Evolutionary conservation across 2,329 filamentous ascomycete species (phyloP).

Genomic region (Coniochaeta prunicola): DNA sequence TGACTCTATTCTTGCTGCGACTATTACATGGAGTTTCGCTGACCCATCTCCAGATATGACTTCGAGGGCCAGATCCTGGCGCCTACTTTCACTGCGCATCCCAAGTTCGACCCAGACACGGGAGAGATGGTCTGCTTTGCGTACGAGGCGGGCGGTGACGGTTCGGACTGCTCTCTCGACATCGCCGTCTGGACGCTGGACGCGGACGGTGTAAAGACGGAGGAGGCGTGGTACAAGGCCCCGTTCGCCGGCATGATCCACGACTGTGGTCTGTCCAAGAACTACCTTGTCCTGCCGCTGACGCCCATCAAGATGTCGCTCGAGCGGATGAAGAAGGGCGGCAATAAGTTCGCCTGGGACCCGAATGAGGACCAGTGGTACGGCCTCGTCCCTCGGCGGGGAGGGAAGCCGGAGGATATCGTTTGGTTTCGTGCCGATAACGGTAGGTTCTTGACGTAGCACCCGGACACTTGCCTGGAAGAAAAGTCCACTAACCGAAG

Average conservation of each 20-base stretch:
- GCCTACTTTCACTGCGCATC: conserved; percentile 44
- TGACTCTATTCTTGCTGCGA: too few species aligned
- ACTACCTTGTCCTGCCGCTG: conserved; percentile 38
- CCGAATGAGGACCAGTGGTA: conserved; percentile 48
- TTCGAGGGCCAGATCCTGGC: conserved; percentile 41
- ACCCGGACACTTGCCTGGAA: too few species aligned
- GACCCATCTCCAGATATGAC: conserved; percentile 27
- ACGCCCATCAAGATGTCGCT: conserved; percentile 39
- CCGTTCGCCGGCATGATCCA: conserved; percentile 48
- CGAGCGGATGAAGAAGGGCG: conserved; percentile 34
- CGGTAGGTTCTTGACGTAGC: conserved; percentile 25
- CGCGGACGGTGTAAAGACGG: conserved; percentile 31
- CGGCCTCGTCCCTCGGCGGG: conserved; percentile 42
- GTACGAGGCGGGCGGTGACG: conserved; percentile 38
- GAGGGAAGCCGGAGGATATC: conserved; percentile 43
- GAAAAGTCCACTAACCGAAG: neutral
- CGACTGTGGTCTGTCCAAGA: conserved; percentile 38
- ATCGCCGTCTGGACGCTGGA: conserved; percentile 39
- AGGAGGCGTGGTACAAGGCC: conserved; percentile 41
- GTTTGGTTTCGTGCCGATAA: conserved; percentile 44
- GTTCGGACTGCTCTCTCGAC: conserved; percentile 32
- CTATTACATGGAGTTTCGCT: neutral
- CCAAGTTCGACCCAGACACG: conserved; percentile 43
- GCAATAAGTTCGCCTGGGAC: conserved; percentile 45
- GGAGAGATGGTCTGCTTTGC: conserved; percentile 46